These are phyloP conservation scores for Lodderomyces pseudojiufengensis DNA, from an alignment of 1,139 yeast genomes.

Conservation along the genomic window DNA sequence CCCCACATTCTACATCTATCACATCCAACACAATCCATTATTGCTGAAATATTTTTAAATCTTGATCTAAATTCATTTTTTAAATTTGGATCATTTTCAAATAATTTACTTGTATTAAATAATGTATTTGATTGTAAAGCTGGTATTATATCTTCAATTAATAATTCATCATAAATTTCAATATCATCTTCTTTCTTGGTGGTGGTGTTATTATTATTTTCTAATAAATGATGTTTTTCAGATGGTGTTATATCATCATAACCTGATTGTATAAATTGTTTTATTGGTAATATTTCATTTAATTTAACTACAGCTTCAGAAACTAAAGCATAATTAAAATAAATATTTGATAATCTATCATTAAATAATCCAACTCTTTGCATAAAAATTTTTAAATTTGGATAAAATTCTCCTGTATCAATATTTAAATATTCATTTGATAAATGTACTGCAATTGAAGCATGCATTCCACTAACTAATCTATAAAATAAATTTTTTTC, in stretches of 20 bases:
- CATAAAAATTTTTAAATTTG: constrained; percentile 79
- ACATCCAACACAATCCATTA: constrained; percentile 98
- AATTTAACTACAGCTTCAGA: constrained; percentile 75
- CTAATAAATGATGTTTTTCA: constrained; percentile 46
- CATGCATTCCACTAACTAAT: constrained; percentile 89
- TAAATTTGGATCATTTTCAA: constrained; percentile 51
- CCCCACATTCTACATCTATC: constrained; percentile 99
- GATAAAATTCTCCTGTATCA: constrained; percentile 75
- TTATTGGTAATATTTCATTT: constrained; percentile 28
- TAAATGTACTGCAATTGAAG: constrained; percentile 90
- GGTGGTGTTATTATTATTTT: constrained; percentile 33
- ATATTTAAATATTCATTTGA: constrained; percentile 80
- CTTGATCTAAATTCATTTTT: constrained; percentile 84
- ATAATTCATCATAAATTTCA: constrained; percentile 39
- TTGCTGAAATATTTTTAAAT: constrained; percentile 83
- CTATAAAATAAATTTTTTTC: constrained; percentile 89
- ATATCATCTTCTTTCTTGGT: constrained; percentile 11
- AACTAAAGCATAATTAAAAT: constrained; percentile 88
- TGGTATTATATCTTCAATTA: constrained; percentile 29
- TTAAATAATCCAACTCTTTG: constrained; percentile 85
- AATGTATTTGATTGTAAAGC: constrained; percentile 30
- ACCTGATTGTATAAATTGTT: constrained; percentile 22
- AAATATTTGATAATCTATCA: constrained; percentile 84
- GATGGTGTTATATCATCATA: constrained; percentile 19
- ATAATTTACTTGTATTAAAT: constrained; percentile 42